A percentile compares a stretch with the other conserved stretches of the same genome.
Evolutionary conservation across 129 eudicot genomes (phyloP).

Genomic region (Saposhnikovia divaricata): DNA sequence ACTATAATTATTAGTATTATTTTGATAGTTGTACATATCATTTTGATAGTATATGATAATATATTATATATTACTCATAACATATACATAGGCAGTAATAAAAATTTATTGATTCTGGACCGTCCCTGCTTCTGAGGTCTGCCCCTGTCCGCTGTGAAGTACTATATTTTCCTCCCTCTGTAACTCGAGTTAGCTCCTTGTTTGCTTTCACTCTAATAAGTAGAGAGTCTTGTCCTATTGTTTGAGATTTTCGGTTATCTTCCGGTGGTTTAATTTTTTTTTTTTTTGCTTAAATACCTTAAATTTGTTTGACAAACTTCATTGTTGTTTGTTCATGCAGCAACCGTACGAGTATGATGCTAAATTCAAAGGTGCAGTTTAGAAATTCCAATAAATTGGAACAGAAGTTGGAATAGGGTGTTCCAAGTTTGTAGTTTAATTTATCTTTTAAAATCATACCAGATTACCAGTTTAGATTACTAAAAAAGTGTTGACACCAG

Average conservation of each 20-base stretch:
- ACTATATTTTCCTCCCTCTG: no score
- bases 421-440: neutral
- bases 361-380: constrained; percentile 61
- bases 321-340: constrained; percentile 26
- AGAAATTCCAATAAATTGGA: constrained; percentile 1
- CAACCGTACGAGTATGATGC: constrained; percentile 95
- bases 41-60: no score
- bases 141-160: neutral
- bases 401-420: neutral
- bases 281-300: neutral
- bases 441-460: neutral
- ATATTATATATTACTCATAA: no score
- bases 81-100: neutral
- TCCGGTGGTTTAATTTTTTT: neutral
- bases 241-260: neutral
- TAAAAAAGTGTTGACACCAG: neutral
- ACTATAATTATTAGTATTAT: no score
- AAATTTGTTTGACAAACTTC: neutral
- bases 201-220: neutral
- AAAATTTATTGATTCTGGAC: neutral
- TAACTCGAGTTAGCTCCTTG: no score
- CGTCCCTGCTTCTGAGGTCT: neutral
- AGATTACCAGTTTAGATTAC: constrained; percentile 2
- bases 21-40: neutral
- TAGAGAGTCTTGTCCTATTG: neutral